A percentile compares a stretch with the other conserved stretches of the same genome.
phyloP scores from a whole-genome alignment of 1,139 yeast species.

The Suhomyces panamericanus region DNA sequence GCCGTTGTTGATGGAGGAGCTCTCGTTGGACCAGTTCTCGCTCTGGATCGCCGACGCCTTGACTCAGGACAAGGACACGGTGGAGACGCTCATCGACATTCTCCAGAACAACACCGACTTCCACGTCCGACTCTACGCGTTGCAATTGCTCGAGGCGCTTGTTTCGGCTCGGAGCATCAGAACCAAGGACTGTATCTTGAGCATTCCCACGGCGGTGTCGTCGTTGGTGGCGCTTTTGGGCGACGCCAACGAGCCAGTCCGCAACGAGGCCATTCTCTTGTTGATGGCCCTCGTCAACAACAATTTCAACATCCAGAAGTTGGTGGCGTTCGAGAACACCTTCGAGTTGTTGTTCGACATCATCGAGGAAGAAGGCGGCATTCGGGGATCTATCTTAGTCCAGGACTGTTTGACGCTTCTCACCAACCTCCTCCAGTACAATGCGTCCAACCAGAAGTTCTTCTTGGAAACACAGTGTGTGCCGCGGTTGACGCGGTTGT shows the following conservation, averaged over 20 bases:
- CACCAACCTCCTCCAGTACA: constrained; percentile 71
- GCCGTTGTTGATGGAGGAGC: constrained; percentile 64
- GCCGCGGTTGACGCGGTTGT: constrained; percentile 58
- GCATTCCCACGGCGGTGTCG: constrained; percentile 79
- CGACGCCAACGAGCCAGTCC: constrained; percentile 80
- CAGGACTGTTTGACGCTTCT: constrained; percentile 84
- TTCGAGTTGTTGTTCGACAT: constrained; percentile 79
- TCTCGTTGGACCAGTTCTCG: constrained; percentile 77
- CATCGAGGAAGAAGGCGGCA: constrained; percentile 84
- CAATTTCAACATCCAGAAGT: constrained; percentile 83
- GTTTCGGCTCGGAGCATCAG: constrained; percentile 73
- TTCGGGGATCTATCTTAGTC: constrained; percentile 85
- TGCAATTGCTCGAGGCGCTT: constrained; percentile 83
- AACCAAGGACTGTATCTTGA: constrained; percentile 71
- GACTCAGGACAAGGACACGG: constrained; percentile 63
- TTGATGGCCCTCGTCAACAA: constrained; percentile 80
- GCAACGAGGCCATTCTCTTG: constrained; percentile 85
- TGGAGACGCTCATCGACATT: constrained; percentile 58
- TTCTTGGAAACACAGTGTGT: constrained; percentile 85
- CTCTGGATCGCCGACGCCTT: constrained; percentile 95
- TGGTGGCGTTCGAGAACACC: constrained; percentile 92
- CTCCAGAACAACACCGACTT: constrained; percentile 58
- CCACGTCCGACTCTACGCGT: constrained; percentile 74
- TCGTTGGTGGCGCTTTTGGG: constrained; percentile 67
- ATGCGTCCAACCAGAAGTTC: constrained; percentile 86